Conservation (phyloP, 306 rosid genomes). For the Vicia faba region DNA sequence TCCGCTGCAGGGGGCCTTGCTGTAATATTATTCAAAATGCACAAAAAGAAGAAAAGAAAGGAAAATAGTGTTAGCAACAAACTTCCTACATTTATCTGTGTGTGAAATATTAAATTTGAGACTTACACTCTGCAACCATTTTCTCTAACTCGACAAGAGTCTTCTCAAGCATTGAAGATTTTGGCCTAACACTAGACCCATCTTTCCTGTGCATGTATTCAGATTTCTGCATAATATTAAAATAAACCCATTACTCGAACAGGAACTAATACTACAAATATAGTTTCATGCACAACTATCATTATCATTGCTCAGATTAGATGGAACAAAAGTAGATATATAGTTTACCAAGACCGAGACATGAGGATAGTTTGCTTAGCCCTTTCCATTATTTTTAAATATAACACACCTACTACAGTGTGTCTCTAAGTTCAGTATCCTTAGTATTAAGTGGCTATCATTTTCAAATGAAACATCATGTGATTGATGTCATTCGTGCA, state of each 20-base stretch:
- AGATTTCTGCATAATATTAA: constrained; percentile 63
- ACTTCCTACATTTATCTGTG: constrained; percentile 19
- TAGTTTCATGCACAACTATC: constrained; percentile 35
- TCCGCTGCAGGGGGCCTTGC: constrained; percentile 92
- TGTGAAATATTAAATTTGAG: constrained; percentile 29
- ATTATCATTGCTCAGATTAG: constrained; percentile 22
- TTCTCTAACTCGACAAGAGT: constrained; percentile 88
- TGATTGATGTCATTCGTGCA: constrained; percentile 14
- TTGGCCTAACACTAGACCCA: constrained; percentile 77
- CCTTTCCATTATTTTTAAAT: constrained; percentile 23
- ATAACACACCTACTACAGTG: neutral
- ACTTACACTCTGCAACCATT: constrained; percentile 97
- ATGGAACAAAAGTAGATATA: constrained; percentile 12
- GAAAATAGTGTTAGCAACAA: constrained; percentile 35
- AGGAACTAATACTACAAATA: constrained; percentile 24
- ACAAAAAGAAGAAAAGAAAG: constrained; percentile 31
- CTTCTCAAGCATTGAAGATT: constrained; percentile 85
- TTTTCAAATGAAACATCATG: constrained; percentile 18
- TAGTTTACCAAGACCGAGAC: neutral
- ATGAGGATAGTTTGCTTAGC: constrained; percentile 16
- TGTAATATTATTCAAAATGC: constrained; percentile 44
- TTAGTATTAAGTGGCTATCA: constrained; percentile 11
- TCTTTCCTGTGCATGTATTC: constrained; percentile 69
- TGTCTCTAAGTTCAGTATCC: constrained; percentile 2
- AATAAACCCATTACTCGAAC: constrained; percentile 32